These are phyloP conservation scores for Scytalidium sp. DNA, from an alignment of 2,329 filamentous ascomycete species.

Conservation along the genomic window DNA sequence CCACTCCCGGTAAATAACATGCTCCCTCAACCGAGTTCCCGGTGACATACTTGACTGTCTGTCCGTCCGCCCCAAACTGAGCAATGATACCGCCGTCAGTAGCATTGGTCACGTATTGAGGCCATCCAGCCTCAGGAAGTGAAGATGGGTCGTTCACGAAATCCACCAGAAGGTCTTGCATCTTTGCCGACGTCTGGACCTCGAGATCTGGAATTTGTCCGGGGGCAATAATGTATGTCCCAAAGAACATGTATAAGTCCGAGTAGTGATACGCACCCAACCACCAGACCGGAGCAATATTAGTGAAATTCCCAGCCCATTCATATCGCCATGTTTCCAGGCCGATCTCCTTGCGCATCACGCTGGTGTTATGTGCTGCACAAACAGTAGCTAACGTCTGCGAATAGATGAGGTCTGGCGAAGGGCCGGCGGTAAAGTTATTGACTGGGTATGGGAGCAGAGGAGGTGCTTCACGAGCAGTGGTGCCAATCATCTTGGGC, in stretches of 20 bases:
- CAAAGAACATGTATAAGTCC: conserved; percentile 12
- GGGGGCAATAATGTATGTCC: conserved; percentile 6
- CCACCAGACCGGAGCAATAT: conserved; percentile 1
- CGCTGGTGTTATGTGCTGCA: conserved; percentile 6
- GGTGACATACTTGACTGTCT: conserved; percentile 2
- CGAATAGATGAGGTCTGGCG: background rate
- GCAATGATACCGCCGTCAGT: background rate
- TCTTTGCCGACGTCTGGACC: conserved; percentile 1
- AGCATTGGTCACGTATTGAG: background rate
- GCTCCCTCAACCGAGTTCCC: conserved; percentile 6
- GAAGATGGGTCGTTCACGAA: background rate
- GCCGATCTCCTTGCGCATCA: conserved; percentile 3
- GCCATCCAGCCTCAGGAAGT: background rate
- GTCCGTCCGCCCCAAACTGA: conserved; percentile 5
- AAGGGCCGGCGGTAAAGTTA: conserved; percentile 6
- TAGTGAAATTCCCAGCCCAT: conserved; percentile 1
- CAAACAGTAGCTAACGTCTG: conserved; percentile 5
- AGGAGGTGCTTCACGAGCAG: conserved; percentile 6
- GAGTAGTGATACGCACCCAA: conserved; percentile 4
- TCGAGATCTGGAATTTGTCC: conserved; percentile 4
- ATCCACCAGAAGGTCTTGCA: conserved; percentile 4
- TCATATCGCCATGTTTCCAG: background rate
- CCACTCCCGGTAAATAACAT: conserved; percentile 4
- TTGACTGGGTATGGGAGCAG: conserved; percentile 6
- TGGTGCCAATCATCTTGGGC: conserved; percentile 10